Evolutionary conservation across 805 yeast genomes (phyloP).

Genomic region (Lachancea meyersii): DNA sequence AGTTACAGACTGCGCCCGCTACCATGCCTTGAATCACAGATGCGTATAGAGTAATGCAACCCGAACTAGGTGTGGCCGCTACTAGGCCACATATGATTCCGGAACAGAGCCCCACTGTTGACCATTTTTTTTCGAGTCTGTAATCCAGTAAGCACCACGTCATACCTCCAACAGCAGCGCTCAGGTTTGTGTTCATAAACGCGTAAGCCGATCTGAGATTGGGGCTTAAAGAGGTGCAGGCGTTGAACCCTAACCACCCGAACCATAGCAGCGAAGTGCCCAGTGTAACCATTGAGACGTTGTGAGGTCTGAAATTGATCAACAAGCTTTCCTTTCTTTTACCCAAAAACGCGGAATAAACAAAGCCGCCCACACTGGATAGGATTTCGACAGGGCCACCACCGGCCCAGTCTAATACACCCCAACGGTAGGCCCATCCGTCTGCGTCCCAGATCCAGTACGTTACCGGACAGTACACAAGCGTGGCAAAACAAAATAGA

Average conservation of each 20-base stretch:
- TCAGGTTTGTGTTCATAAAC: constrained; percentile 82
- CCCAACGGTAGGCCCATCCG: constrained; percentile 93
- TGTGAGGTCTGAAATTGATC: constrained; percentile 91
- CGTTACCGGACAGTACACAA: constrained; percentile 91
- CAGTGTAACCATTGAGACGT: constrained; percentile 81
- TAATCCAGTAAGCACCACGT: constrained; percentile 90
- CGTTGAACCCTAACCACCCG: constrained; percentile 96
- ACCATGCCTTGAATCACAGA: constrained; percentile 77
- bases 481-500: constrained; percentile 79
- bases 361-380: constrained; percentile 87
- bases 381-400: constrained; percentile 96
- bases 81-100: constrained; percentile 94
- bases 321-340: constrained; percentile 67
- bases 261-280: constrained; percentile 86
- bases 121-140: constrained; percentile 84
- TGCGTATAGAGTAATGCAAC: constrained; percentile 86
- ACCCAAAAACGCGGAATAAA: constrained; percentile 73
- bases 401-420: constrained; percentile 93
- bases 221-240: constrained; percentile 81
- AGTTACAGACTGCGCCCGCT: constrained; percentile 81
- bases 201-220: constrained; percentile 81
- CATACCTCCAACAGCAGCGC: constrained; percentile 86
- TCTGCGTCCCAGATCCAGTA: constrained; percentile 91
- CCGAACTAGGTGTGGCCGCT: constrained; percentile 95
- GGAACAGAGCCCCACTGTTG: constrained; percentile 90